Conservation (phyloP, 371 early-diverging fungal species). For the Lichtheimia ramosa region DNA sequence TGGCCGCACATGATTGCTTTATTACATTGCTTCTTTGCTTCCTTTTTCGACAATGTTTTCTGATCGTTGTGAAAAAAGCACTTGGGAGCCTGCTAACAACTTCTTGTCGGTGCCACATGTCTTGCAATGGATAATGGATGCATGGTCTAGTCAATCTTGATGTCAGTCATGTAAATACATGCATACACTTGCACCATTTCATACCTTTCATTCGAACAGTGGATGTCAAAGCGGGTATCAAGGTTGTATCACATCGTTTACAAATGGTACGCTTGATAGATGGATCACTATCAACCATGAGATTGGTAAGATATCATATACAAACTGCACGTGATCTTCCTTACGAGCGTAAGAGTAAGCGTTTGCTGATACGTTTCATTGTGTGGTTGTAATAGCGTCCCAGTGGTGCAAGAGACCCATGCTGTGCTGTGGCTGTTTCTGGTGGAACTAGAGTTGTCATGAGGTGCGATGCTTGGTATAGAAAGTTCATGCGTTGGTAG, state of each 20-base stretch:
- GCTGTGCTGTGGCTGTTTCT: background rate
- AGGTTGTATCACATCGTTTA: slow-evolving; percentile 41
- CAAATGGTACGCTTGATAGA: slow-evolving; percentile 34
- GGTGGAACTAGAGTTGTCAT: slow-evolving; percentile 26
- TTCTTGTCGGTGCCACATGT: slow-evolving; percentile 13
- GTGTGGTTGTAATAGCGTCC: slow-evolving; percentile 37
- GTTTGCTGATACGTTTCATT: slow-evolving; percentile 35
- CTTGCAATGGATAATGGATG: slow-evolving; percentile 9
- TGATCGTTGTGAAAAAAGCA: slow-evolving; percentile 8
- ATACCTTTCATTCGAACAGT: slow-evolving; percentile 29
- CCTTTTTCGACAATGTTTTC: slow-evolving; percentile 7
- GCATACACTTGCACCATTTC: background rate
- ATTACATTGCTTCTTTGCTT: background rate
- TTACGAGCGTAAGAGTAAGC: slow-evolving; percentile 41
- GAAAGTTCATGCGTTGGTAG: slow-evolving; percentile 38
- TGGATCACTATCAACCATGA: slow-evolving; percentile 28
- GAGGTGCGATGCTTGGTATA: slow-evolving; percentile 40
- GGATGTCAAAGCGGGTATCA: slow-evolving; percentile 34
- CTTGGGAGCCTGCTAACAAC: slow-evolving; percentile 6
- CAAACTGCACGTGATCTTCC: background rate
- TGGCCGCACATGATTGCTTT: background rate
- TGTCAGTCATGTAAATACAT: background rate
- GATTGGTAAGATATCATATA: background rate
- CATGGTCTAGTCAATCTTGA: background rate
- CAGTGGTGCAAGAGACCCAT: slow-evolving; percentile 15